Percentiles rank a stretch among this genome's conserved stretches.
Evolutionary conservation across 2,329 filamentous ascomycete species (phyloP).

Genomic region (Fusarium anguioides): DNA sequence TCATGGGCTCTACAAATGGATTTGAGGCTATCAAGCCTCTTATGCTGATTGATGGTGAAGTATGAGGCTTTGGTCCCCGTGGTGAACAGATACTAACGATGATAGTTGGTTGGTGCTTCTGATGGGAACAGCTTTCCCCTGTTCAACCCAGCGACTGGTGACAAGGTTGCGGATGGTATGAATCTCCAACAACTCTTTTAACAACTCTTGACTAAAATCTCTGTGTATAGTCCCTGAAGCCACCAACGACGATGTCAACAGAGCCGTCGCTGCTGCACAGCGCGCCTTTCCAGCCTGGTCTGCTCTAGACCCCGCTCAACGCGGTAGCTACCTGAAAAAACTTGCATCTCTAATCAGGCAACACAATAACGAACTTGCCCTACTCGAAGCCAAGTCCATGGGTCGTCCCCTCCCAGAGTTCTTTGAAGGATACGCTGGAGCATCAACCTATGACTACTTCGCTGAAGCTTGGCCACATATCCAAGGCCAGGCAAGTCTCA

Average conservation of each 20-base stretch:
- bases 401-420: slow-evolving; percentile 31
- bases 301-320: slow-evolving; percentile 51
- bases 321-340: slow-evolving; percentile 57
- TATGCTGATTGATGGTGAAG: slow-evolving; percentile 36
- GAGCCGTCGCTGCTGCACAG: slow-evolving; percentile 60
- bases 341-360: slow-evolving; percentile 57
- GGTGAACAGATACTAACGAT: not conserved
- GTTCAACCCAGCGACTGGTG: slow-evolving; percentile 34
- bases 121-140: slow-evolving; percentile 33
- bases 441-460: slow-evolving; percentile 54
- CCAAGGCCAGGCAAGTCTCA: slow-evolving; percentile 58
- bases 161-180: slow-evolving; percentile 29
- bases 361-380: slow-evolving; percentile 56
- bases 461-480: slow-evolving; percentile 54
- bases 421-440: slow-evolving; percentile 53
- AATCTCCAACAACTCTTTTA: rapidly evolving
- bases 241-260: slow-evolving; percentile 58
- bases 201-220: rapidly evolving
- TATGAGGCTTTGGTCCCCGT: not conserved
- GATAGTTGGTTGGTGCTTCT: slow-evolving; percentile 32
- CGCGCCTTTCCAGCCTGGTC: slow-evolving; percentile 61
- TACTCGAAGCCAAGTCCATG: slow-evolving; percentile 34
- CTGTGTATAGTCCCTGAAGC: slow-evolving; percentile 51
- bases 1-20: not conserved
- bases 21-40: slow-evolving; percentile 3